Base-by-base conservation (phyloP, 345 rosid genomes). In the Eucalyptus virginea region DNA sequence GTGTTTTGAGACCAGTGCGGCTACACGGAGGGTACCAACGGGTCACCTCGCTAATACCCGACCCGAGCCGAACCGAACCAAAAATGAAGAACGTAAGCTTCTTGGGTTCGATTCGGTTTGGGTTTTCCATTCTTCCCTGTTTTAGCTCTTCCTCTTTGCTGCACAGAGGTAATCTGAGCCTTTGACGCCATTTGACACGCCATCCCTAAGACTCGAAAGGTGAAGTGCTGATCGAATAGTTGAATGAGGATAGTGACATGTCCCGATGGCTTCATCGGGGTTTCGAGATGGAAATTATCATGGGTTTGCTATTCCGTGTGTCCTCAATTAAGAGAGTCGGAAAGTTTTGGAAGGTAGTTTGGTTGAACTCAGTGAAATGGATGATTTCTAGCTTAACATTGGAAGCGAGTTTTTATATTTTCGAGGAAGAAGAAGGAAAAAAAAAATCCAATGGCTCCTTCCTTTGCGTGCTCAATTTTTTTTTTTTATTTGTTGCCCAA, bases 391-490 rank as follows among this genome's bases (percentile, higher is more conserved):
- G 34, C 69, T 5, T 4, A 0, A 62, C 69, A 62, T 62, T 30
- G 69, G n/a, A 13, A 2, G 34, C 72, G 4, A 62, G 72, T 30
- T 16, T 62, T 62, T 13, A 6, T 62, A 9, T 32, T 30, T 14
- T 62, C 19, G 72, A 62, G 72, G 72, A 62, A 62, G 34, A 62
- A 62, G 34, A 13, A 62, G 13, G 14, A 49, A 16, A 50, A 62
- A 28, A 17, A 30, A 62, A 13, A 7, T 30, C 34, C n/a, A 14
- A 28, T 9, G 7, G 14, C n/a, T 58, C 30, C 30, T 54, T 54
- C 60, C 60, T 11, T 26, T 12, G 14, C 16, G 0, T 3, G n/a
- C 30, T 11, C n/a, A 0, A 24, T 50, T 50, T 3, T 10, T 50
- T 3, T 10, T 26, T 51, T 51, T 51, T 50, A 50, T n/a, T 19